Base-by-base conservation (phyloP, 306 rosid genomes). In the Albizia julibrissin region DNA sequence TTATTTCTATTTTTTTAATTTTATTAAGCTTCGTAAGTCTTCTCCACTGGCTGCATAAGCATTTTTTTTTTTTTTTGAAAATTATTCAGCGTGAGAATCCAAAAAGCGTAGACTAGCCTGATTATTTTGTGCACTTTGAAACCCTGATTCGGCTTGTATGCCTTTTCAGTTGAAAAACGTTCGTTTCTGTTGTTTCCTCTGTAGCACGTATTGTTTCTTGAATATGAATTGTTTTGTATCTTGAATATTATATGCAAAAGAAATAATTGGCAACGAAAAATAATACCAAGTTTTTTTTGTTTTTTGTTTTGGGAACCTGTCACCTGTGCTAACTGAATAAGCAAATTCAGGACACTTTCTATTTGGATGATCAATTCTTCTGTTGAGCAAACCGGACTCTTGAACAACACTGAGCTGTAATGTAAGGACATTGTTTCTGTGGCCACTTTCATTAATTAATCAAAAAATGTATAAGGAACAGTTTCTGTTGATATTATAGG, bases 401-500 rank as follows among this genome's bases (percentile, higher is more conserved):
- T 22, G 66, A 70, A 62, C 31, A 11, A 14, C 33, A 27, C 69
- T 59, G 59, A 21, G 71, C 68, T 39, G 75, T 37, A 69, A 78
- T 70, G 75, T 75, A 61, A 75, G 72, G 75, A 34, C 74, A 58
- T 58, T 81, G 71, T 81, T 74, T 74, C 70, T 78, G 40, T 40
- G 19, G 44, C 29, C 34, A 52, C 27, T 78, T 81, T 81, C 50
- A 33, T 76, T 75, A 74, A 33, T 62, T 74, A 40, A 27, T 33
- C 4, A 33, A 33, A 79, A 67, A 34, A 27, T 74, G 8, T 50
- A 62, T 59, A 56, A 49, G 64, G 10, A 61, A 50, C 61, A 21
- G 49, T 78, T 50, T 78, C 58, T 74, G 46, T 40, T 29, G 19
- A 40, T 27, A 72, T 33, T 61, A 43, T 64, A 88, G 89, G 87